phyloP scores from a whole-genome alignment of 2,329 filamentous ascomycete genomes.

The Sclerotinia spermophila region DNA sequence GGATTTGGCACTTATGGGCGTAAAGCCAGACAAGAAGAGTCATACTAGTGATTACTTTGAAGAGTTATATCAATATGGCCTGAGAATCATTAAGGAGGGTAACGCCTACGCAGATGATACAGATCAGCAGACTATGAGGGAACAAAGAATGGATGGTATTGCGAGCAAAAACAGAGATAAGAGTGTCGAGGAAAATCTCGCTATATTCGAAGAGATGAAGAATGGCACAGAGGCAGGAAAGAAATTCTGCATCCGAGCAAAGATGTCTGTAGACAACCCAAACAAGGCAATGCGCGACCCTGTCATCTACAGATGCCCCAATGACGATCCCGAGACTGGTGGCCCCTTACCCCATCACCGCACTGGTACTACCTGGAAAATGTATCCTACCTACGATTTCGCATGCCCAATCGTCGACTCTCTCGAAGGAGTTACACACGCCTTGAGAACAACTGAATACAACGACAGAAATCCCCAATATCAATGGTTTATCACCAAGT shows the following conservation, averaged over 20 bases:
- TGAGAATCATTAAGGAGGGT: conserved; percentile 80
- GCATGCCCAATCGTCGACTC: conserved; percentile 79
- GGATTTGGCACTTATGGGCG: conserved; percentile 85
- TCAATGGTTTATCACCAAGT: conserved; percentile 75
- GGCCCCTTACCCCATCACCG: conserved; percentile 76
- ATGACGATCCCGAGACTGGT: conserved; percentile 41
- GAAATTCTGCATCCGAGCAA: conserved; percentile 89
- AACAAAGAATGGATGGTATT: conserved; percentile 79
- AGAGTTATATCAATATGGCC: conserved; percentile 79
- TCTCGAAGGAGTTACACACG: conserved; percentile 78
- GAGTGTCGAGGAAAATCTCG: conserved; percentile 76
- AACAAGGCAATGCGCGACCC: conserved; percentile 97
- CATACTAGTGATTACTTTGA: conserved; percentile 97
- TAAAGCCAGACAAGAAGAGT: conserved; percentile 80
- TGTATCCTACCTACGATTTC: conserved; percentile 85
- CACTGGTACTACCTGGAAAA: conserved; percentile 76
- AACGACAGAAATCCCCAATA: conserved; percentile 84
- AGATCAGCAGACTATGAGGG: conserved; percentile 80
- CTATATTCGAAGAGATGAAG: conserved; percentile 92
- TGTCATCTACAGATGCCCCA: conserved; percentile 94
- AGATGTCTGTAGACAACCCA: conserved; percentile 84
- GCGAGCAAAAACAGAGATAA: conserved; percentile 77
- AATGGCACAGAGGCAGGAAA: conserved; percentile 72
- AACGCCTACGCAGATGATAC: conserved; percentile 95
- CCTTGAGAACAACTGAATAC: conserved; percentile 80